These are phyloP conservation scores for Cyanidioschyzon merolae DNA, from an alignment of 23 red algal species.

Conservation along the genomic window DNA sequence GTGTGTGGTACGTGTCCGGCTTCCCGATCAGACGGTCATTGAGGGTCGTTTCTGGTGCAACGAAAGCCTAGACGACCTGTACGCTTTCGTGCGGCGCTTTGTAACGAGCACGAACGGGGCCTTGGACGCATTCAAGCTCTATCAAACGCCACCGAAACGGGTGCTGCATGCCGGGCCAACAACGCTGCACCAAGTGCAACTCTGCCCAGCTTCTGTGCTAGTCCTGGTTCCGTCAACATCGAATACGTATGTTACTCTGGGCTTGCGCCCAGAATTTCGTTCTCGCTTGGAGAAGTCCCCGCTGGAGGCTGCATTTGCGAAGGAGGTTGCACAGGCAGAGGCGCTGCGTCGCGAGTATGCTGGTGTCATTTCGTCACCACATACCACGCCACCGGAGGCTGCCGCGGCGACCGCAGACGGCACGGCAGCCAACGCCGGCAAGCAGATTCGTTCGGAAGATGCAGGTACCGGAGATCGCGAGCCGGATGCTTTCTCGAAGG, in stretches of 20 bases:
- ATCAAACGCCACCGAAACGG: not conserved
- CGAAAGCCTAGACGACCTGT: not conserved
- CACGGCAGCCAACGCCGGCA: too few relatives aligned
- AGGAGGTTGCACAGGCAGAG: not conserved
- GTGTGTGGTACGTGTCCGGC: not conserved
- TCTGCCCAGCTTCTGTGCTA: not conserved
- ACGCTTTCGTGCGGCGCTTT: not conserved
- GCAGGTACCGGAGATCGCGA: too few relatives aligned
- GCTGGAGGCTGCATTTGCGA: not conserved
- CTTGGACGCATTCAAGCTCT: not conserved
- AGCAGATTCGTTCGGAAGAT: too few relatives aligned
- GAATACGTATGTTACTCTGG: not conserved
- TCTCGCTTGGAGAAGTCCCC: not conserved
- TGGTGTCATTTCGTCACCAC: too few relatives aligned
- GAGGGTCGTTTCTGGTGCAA: constrained; percentile 1
- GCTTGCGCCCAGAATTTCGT: not conserved
- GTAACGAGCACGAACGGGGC: not conserved
- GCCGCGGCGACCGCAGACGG: too few relatives aligned
- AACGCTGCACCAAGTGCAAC: not conserved
- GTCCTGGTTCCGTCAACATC: not conserved
- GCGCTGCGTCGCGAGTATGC: not conserved
- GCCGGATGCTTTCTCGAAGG: too few relatives aligned
- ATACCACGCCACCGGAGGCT: too few relatives aligned
- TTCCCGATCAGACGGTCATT: not conserved
- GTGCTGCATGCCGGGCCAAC: not conserved